These are phyloP conservation scores for Erigeron canadensis DNA, from an alignment of 129 eudicot genomes.

Conservation along the genomic window DNA sequence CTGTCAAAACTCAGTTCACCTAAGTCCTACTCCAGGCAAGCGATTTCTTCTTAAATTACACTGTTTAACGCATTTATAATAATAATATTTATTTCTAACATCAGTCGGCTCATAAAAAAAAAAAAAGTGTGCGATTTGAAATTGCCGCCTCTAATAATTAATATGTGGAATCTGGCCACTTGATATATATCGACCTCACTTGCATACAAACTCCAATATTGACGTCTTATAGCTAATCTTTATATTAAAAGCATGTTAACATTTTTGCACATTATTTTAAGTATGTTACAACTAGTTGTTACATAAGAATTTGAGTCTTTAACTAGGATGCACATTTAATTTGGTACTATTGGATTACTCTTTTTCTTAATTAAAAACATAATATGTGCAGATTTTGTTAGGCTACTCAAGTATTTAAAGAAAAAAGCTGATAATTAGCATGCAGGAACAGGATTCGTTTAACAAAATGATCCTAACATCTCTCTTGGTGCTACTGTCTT, in stretches of 20 bases:
- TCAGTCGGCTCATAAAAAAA: too few relatives aligned
- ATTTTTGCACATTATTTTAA: background rate
- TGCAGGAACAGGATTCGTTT: too few relatives aligned
- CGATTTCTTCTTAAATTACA: too few relatives aligned
- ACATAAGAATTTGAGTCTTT: background rate
- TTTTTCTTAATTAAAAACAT: too few relatives aligned
- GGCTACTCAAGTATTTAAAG: conserved; percentile 75
- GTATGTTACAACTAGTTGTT: conserved; percentile 2
- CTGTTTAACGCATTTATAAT: too few relatives aligned
- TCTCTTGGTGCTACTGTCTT: conserved; percentile 47
- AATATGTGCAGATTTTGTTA: conserved; percentile 79
- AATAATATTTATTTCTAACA: too few relatives aligned
- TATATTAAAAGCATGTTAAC: conserved; percentile 7
- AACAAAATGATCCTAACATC: too few relatives aligned
- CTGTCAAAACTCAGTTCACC: too few relatives aligned
- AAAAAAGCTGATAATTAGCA: conserved; percentile 29
- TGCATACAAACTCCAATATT: conserved; percentile 56
- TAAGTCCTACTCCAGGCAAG: too few relatives aligned
- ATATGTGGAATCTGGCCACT: conserved; percentile 15
- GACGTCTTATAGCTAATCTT: conserved; percentile 4
- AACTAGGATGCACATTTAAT: too few relatives aligned
- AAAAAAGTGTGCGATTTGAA: too few relatives aligned
- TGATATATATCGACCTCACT: conserved; percentile 13
- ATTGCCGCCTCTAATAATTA: background rate
- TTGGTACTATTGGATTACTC: too few relatives aligned